These are phyloP conservation scores for Backusella tuberculispora DNA, from an alignment of 192 early-diverging fungal genomes.

Conservation along the genomic window DNA sequence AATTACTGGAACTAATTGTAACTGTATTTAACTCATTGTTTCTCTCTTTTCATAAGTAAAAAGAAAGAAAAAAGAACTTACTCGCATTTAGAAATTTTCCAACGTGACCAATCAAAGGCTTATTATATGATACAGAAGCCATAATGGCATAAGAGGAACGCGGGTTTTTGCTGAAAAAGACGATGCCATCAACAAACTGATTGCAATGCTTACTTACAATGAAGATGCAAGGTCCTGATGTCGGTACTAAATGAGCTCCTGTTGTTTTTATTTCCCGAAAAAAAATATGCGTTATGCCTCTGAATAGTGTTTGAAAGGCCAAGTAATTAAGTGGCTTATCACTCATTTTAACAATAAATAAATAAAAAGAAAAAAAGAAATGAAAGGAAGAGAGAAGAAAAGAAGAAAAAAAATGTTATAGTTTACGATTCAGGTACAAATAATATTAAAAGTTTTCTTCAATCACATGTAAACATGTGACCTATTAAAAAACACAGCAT, in stretches of 20 bases:
- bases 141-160: slow-evolving; percentile 32
- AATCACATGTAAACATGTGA: slow-evolving; percentile 16
- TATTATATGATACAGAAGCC: slow-evolving; percentile 34
- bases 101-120: slow-evolving; percentile 34
- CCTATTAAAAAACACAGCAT: not conserved
- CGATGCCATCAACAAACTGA: slow-evolving; percentile 52
- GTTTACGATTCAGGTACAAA: not conserved
- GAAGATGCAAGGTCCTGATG: slow-evolving; percentile 91
- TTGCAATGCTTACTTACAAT: slow-evolving; percentile 81
- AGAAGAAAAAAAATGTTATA: not conserved
- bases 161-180: slow-evolving; percentile 31
- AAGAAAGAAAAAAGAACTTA: slow-evolving; percentile 17
- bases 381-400: not conserved
- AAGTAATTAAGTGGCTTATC: slow-evolving; percentile 17
- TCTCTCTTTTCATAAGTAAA: not conserved
- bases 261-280: slow-evolving; percentile 89
- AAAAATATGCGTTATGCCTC: slow-evolving; percentile 70
- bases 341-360: not conserved
- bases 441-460: not conserved
- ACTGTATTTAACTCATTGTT: not conserved
- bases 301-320: slow-evolving; percentile 64
- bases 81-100: slow-evolving; percentile 39
- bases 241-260: slow-evolving; percentile 81
- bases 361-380: slow-evolving; percentile 9
- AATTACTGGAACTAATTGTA: slow-evolving; percentile 79